These are phyloP conservation scores for Rhododendron simsii DNA, from an alignment of 148 eudicot species.

Conservation along the genomic window DNA sequence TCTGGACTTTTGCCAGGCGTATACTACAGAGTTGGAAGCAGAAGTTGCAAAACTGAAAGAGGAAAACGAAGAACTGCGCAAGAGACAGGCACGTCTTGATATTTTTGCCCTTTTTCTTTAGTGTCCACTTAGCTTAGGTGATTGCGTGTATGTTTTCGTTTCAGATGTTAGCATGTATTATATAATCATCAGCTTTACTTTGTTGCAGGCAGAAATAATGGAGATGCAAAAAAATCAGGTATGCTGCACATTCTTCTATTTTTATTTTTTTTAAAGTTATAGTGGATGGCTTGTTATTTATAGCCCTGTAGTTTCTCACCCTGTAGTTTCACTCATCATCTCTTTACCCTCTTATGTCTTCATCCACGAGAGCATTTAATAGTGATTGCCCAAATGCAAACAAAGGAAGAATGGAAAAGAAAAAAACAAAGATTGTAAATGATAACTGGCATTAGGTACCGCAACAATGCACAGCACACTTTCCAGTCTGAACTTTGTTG, in stretches of 20 bases:
- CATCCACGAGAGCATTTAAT: not conserved
- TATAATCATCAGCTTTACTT: conserved; percentile 3
- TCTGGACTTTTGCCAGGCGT: conserved; percentile 48
- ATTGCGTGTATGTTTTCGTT: not conserved
- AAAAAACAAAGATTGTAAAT: not conserved
- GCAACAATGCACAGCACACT: not conserved
- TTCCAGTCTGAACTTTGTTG: not conserved
- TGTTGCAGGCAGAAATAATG: conserved; percentile 62
- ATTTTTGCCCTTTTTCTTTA: not conserved
- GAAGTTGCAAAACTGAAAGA: conserved; percentile 79
- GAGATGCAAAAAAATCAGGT: conserved; percentile 95
- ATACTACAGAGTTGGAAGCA: conserved; percentile 81
- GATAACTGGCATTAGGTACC: not conserved
- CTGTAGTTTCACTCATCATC: not conserved
- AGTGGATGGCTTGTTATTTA: not conserved
- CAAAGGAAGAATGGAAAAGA: not conserved
- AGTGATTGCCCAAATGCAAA: not conserved
- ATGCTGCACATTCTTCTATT: not conserved
- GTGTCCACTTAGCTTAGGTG: not conserved
- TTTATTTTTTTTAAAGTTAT: not conserved
- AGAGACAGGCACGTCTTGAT: conserved; percentile 54
- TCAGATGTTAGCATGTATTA: not conserved
- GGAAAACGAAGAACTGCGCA: conserved; percentile 58
- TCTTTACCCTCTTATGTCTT: not conserved
- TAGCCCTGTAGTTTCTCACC: not conserved